Evolutionary conservation across 768 basidiomycete species (phyloP).

Genomic region (Roridomyces roridus): DNA sequence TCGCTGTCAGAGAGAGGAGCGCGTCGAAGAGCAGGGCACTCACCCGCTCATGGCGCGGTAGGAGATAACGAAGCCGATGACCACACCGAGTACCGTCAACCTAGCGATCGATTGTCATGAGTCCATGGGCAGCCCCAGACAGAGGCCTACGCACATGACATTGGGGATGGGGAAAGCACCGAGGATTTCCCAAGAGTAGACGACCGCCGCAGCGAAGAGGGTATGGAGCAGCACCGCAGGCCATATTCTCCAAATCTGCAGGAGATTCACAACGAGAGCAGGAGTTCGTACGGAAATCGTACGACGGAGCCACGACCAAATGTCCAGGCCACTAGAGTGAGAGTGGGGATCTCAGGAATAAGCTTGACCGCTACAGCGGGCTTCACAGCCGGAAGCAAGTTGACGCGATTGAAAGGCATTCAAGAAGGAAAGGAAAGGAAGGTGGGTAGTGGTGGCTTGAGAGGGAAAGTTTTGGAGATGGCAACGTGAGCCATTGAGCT

Average conservation of each 20-base stretch:
- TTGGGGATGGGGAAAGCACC: constrained; percentile 54
- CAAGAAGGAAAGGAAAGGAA: constrained; percentile 7
- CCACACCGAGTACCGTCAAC: constrained; percentile 66
- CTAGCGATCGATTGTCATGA: too few relatives aligned
- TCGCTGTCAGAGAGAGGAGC: background rate
- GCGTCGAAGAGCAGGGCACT: constrained; percentile 18
- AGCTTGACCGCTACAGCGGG: constrained; percentile 17
- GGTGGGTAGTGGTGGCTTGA: constrained; percentile 3
- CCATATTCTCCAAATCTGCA: constrained; percentile 68
- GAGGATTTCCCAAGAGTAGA: constrained; percentile 19
- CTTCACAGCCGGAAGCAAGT: constrained; percentile 19
- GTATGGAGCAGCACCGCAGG: constrained; percentile 70
- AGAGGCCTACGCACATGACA: constrained; percentile 41
- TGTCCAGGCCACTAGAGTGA: constrained; percentile 40
- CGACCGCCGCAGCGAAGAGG: constrained; percentile 51
- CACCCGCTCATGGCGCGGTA: constrained; percentile 68
- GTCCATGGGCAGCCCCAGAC: too few relatives aligned
- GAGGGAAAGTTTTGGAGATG: background rate
- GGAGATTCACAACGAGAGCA: background rate
- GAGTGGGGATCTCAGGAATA: constrained; percentile 21
- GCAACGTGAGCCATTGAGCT: background rate
- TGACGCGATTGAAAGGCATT: constrained; percentile 12
- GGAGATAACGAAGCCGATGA: constrained; percentile 69
- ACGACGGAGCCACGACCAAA: constrained; percentile 53
- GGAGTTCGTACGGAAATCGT: constrained; percentile 12